phyloP scores from a whole-genome alignment of 2,329 filamentous ascomycete genomes.

The Thielaviopsis euricoi region DNA sequence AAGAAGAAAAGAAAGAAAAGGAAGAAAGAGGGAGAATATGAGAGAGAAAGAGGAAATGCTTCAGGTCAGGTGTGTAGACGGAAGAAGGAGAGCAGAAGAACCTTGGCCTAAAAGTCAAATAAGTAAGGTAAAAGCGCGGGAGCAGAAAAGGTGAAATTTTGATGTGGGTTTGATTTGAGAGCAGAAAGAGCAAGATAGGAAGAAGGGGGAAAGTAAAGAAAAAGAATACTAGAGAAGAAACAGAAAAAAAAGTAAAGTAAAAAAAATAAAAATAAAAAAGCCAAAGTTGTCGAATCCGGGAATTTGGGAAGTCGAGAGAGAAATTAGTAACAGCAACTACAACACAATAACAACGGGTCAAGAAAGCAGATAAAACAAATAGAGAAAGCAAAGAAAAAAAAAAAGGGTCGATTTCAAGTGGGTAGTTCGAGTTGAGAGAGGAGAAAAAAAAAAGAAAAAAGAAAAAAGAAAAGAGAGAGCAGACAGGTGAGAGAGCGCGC shows the following conservation, averaged over 20 bases:
- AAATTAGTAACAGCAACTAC: too few species aligned
- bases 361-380: too few species aligned
- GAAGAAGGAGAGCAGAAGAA: background rate
- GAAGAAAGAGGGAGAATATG: background rate
- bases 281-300: background rate
- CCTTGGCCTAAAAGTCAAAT: background rate
- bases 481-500: background rate
- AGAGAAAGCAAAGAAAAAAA: too few species aligned
- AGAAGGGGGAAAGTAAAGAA: background rate
- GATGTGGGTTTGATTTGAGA: background rate
- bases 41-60: too few species aligned
- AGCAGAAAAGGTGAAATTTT: background rate
- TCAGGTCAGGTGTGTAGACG: background rate
- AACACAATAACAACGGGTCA: too few species aligned
- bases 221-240: background rate
- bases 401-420: too few species aligned
- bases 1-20: background rate
- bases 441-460: background rate
- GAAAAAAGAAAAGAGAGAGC: background rate
- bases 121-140: background rate
- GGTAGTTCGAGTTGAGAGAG: too few species aligned
- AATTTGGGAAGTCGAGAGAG: too few species aligned
- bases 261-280: background rate
- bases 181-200: background rate
- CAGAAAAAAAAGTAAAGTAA: background rate